Evolutionary conservation across 345 rosid genomes (phyloP).

Genomic region (Diplotaxis tenuifolia): DNA sequence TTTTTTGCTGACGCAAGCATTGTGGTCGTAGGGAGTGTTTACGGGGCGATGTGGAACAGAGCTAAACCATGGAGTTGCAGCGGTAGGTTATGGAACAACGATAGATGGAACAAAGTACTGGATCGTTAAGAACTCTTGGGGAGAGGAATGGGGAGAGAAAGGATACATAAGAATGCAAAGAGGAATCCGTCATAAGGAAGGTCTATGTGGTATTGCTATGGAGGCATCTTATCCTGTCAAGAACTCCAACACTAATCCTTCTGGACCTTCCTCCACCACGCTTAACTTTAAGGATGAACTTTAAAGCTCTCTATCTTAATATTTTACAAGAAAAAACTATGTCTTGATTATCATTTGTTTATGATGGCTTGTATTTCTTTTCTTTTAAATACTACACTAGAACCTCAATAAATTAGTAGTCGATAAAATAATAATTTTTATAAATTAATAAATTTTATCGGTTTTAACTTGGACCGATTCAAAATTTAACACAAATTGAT

Average conservation of each 20-base stretch:
- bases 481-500: no score
- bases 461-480: no score
- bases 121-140: conserved; percentile 81
- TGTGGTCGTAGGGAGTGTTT: conserved; percentile 54
- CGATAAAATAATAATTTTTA: no score
- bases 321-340: background rate
- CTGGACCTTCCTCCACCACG: conserved; percentile 18
- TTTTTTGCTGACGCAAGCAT: background rate
- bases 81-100: conserved; percentile 66
- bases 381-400: no score
- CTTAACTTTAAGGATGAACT: conserved; percentile 73
- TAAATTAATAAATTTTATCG: no score
- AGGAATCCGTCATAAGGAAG: conserved; percentile 42
- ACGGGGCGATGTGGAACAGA: conserved; percentile 63
- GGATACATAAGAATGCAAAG: conserved; percentile 65
- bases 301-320: conserved; percentile 27
- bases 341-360: background rate
- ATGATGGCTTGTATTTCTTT: conserved; percentile 1
- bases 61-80: conserved; percentile 64
- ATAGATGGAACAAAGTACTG: conserved; percentile 73
- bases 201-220: conserved; percentile 77
- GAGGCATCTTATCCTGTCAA: conserved; percentile 67
- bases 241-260: conserved; percentile 51
- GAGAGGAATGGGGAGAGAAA: conserved; percentile 74
- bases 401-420: no score